A percentile compares a stretch with the other conserved stretches of the same genome.
Evolutionary conservation across 495 filamentous ascomycete species (phyloP).

Genomic region (Oleoguttula mirabilis): DNA sequence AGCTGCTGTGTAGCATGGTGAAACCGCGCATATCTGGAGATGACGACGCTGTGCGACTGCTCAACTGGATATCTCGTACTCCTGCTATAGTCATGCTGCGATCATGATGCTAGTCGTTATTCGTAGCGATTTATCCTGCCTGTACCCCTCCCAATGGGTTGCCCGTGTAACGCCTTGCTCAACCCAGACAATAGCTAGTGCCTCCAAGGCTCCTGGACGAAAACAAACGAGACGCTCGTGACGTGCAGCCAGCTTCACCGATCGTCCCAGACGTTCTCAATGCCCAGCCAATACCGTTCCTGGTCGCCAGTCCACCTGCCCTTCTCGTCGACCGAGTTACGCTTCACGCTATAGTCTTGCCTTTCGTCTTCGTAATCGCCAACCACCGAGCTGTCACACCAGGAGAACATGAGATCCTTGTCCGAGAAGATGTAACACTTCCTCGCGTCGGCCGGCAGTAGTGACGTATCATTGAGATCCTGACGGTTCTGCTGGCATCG

Average conservation of each 20-base stretch:
- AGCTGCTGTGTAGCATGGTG: too few species aligned
- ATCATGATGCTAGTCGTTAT: too few species aligned
- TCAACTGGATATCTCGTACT: too few species aligned
- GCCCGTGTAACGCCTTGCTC: too few species aligned
- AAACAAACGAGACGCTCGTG: too few species aligned
- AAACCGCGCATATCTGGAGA: too few species aligned
- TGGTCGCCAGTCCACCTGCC: constrained; percentile 14
- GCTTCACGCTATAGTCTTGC: constrained; percentile 8
- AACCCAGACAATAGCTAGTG: too few species aligned
- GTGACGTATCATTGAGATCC: constrained; percentile 9
- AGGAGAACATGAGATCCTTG: constrained; percentile 17
- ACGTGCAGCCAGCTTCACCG: not conserved
- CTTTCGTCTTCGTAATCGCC: constrained; percentile 3
- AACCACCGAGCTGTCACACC: constrained; percentile 4
- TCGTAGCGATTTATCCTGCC: too few species aligned
- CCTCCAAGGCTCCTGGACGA: too few species aligned
- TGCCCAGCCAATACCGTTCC: constrained; percentile 15
- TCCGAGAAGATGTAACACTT: constrained; percentile 13
- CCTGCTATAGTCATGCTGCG: too few species aligned
- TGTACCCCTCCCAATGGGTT: too few species aligned
- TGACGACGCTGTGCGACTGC: too few species aligned
- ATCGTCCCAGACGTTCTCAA: constrained; percentile 17
- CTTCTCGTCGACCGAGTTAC: constrained; percentile 9
- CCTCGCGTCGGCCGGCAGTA: constrained; percentile 9
- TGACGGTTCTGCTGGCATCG: constrained; percentile 3